Evolutionary conservation across 1,284 basidiomycete genomes (phyloP).

Genomic region (Trichosporon asahii): DNA sequence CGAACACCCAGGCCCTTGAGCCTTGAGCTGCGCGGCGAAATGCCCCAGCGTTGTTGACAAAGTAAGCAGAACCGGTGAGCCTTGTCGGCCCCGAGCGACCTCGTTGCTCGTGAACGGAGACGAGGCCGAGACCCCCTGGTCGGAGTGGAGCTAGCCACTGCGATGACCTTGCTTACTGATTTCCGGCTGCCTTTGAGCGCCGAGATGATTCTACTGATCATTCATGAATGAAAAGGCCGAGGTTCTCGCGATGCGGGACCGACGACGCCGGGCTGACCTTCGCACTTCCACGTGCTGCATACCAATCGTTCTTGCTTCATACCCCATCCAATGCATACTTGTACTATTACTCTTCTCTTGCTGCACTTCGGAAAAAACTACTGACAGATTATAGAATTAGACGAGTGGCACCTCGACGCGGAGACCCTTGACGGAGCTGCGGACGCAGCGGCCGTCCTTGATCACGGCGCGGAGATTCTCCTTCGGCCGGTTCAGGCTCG

Average conservation of each 20-base stretch:
- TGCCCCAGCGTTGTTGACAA: background rate
- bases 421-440: conserved; percentile 24
- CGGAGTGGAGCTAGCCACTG: conserved; percentile 10
- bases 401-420: conserved; percentile 33
- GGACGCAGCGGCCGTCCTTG: conserved; percentile 37
- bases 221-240: background rate
- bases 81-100: background rate
- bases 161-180: background rate
- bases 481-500: conserved; percentile 53
- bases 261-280: conserved; percentile 9
- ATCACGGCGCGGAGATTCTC: conserved; percentile 33
- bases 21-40: background rate
- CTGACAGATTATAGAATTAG: background rate
- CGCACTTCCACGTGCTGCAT: background rate
- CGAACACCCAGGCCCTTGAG: background rate
- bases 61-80: conserved; percentile 9
- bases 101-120: background rate
- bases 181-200: background rate
- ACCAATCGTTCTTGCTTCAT: background rate
- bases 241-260: background rate
- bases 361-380: background rate
- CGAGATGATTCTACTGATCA: conserved; percentile 11
- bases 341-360: background rate
- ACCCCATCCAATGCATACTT: background rate
- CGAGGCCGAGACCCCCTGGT: conserved; percentile 6